A percentile compares a stretch with the other conserved stretches of the same genome.
Conservation (phyloP, 371 early-diverging fungal species). For the Mortierella sp. region DNA sequence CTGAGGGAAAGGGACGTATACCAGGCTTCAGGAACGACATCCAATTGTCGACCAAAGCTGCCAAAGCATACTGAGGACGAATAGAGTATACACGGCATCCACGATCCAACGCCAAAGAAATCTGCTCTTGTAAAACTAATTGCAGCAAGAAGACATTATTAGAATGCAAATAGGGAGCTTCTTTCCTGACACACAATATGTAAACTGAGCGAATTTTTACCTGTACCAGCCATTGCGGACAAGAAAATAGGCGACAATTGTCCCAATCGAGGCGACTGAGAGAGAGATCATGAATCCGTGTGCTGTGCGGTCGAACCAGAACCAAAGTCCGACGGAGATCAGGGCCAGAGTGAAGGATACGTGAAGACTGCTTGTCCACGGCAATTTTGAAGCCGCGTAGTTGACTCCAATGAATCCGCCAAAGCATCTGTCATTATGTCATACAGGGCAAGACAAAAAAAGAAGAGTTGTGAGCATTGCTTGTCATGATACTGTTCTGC, state of each 20-base stretch:
- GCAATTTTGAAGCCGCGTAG: constrained; percentile 66
- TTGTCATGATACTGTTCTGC: too few relatives aligned
- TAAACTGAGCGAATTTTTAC: constrained; percentile 30
- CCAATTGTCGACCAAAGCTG: constrained; percentile 63
- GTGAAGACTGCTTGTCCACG: constrained; percentile 63
- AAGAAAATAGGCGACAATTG: constrained; percentile 60
- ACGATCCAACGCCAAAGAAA: constrained; percentile 66
- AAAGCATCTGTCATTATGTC: constrained; percentile 55
- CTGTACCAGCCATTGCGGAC: constrained; percentile 65
- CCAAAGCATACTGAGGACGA: constrained; percentile 69
- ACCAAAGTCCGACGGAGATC: constrained; percentile 67
- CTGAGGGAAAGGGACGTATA: constrained; percentile 6
- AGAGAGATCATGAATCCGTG: constrained; percentile 67
- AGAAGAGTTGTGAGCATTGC: neutral
- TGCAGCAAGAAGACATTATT: too few relatives aligned
- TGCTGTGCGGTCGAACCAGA: constrained; percentile 69
- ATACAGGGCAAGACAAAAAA: neutral
- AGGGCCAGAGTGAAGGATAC: constrained; percentile 64
- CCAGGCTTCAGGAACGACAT: constrained; percentile 50
- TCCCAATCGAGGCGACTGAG: constrained; percentile 62
- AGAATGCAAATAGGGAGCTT: too few relatives aligned
- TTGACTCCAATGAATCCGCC: constrained; percentile 70
- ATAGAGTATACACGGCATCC: constrained; percentile 70
- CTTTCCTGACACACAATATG: too few relatives aligned
- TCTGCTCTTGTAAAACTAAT: constrained; percentile 63